phyloP scores from a whole-genome alignment of 345 rosid species.

The Psidium friedrichsthalianum region DNA sequence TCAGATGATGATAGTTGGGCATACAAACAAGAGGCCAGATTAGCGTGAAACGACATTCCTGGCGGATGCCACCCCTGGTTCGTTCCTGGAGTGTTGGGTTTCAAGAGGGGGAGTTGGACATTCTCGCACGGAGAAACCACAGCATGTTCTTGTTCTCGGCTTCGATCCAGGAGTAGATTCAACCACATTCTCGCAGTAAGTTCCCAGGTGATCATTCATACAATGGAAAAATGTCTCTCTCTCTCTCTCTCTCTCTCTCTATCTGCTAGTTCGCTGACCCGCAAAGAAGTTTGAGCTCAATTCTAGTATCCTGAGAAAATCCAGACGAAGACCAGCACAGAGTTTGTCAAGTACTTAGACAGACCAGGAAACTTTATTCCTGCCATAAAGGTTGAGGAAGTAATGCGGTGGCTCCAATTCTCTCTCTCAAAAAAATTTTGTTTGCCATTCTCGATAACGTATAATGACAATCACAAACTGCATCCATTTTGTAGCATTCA shows the following conservation, averaged over 20 bases:
- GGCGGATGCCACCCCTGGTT: not conserved
- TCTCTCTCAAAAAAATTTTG: not conserved
- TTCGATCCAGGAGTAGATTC: not conserved
- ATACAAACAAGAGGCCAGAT: not conserved
- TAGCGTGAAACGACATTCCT: not conserved
- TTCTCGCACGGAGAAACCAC: not conserved
- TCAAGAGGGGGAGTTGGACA: not conserved
- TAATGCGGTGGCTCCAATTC: not conserved
- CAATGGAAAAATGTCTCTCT: not conserved
- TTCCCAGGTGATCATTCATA: not conserved
- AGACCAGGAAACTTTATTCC: not conserved
- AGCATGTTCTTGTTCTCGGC: not conserved
- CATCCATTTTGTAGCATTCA: not conserved
- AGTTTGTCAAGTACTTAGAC: not conserved
- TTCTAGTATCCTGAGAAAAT: not conserved
- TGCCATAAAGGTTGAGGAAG: not conserved
- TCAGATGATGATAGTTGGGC: not conserved
- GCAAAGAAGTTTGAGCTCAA: not conserved
- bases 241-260: not conserved
- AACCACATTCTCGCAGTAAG: not conserved
- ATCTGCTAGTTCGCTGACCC: not conserved
- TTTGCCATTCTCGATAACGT: not conserved
- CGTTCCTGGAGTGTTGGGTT: not conserved
- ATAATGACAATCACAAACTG: not conserved
- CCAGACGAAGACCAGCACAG: not conserved